Conservation (phyloP, 495 filamentous ascomycete species). For the Penicillium chermesinum region DNA sequence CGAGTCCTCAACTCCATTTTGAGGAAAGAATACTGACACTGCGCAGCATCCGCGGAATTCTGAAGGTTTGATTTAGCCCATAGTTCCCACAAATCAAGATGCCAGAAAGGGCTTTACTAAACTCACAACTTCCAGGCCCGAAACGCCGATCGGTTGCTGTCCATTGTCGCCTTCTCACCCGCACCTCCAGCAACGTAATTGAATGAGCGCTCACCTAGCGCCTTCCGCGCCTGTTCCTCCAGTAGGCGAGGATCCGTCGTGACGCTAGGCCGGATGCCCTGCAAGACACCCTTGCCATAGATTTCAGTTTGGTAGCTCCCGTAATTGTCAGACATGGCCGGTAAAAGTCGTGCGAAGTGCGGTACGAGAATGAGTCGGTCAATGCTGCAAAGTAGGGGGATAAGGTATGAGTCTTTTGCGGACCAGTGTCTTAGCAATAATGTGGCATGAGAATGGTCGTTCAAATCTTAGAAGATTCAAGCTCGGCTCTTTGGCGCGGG, state of each 20-base stretch:
- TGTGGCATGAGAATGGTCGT: too few relatives aligned
- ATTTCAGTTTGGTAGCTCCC: slow-evolving; percentile 46
- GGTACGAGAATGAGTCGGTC: too few relatives aligned
- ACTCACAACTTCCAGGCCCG: slow-evolving; percentile 57
- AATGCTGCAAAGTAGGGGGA: too few relatives aligned
- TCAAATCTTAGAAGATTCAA: too few relatives aligned
- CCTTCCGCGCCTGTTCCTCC: slow-evolving; percentile 49
- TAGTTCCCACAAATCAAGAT: background rate
- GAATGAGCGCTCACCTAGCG: slow-evolving; percentile 44
- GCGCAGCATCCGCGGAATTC: slow-evolving; percentile 41
- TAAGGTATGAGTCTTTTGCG: too few relatives aligned
- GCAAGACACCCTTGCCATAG: slow-evolving; percentile 46
- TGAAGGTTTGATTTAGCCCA: background rate
- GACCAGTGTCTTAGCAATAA: too few relatives aligned
- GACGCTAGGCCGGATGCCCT: slow-evolving; percentile 43
- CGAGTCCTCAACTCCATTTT: too few relatives aligned
- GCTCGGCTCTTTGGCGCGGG: too few relatives aligned
- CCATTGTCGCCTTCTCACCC: slow-evolving; percentile 60
- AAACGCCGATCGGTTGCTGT: slow-evolving; percentile 60
- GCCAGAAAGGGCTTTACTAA: background rate
- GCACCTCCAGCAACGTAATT: slow-evolving; percentile 63
- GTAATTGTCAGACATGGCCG: slow-evolving; percentile 40
- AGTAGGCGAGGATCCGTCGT: slow-evolving; percentile 58
- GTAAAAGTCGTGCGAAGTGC: too few relatives aligned
- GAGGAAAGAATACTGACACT: too few relatives aligned